Evolutionary conservation across 768 basidiomycete genomes (phyloP), one percentile per base, ranked within the genome.

Genomic region (Termitomyces sp.): DNA sequence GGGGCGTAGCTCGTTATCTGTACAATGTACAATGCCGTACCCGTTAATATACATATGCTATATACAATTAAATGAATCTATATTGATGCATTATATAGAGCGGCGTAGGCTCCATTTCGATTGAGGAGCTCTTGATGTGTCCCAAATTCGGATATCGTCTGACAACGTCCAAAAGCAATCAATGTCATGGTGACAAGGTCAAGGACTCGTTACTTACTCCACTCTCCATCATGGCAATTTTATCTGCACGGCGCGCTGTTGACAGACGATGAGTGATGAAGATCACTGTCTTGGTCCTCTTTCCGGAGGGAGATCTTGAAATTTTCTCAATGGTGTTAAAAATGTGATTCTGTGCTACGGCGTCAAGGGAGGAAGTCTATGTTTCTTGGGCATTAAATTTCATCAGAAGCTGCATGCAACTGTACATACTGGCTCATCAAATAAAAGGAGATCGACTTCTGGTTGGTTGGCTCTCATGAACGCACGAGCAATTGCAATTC

Each of bases 181-280:
- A 60, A 52, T 50, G 51, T 51, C 63, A 60, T 32, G 61, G 43
- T 61, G 43, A 56, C 32, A 11, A 36, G 70, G 75, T 48, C n/a
- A 25, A 50, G 61, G 29, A 32, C 38, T 17, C 4, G 20, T 56
- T 48, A 4, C 66, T 51, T 72, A 83, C 82, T 73, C 91, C 91
- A 67, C 82, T 81, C 67, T 92, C 87, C 88, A 92, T 91, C 86
- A 92, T 89, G 47, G 89, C 91, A 65, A 92, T 84, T 74, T 91
- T 92, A 76, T 94, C 90, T 63, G 92, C 92, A 47, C 89, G 84
- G 3, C 90, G 86, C 20, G 91, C 91, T 49, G 88, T 89, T 31
- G 88, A 86, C 61, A 94, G 81, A 62, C 89, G 83, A 74, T 94
- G 92, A 6, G 92, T 93, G 68, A 93, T 90, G 74, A 89, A 92